These are phyloP conservation scores for Colletotrichum sp. DNA, from an alignment of 2,329 filamentous ascomycete genomes.

Conservation along the genomic window DNA sequence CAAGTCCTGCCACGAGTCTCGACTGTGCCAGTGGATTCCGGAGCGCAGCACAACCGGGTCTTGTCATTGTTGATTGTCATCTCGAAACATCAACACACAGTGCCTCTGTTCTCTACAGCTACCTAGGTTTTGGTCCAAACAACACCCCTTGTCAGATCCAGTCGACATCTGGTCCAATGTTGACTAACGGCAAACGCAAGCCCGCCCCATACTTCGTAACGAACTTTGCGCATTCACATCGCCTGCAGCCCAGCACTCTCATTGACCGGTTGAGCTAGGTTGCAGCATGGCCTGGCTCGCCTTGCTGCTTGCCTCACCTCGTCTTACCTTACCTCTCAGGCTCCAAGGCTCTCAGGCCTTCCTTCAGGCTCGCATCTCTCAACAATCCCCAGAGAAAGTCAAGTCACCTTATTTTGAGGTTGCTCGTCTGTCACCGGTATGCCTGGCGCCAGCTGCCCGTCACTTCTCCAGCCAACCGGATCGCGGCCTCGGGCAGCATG, in stretches of 20 bases:
- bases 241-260: constrained; percentile 6
- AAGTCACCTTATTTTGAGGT: neutral
- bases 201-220: constrained; percentile 15
- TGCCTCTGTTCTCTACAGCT: neutral
- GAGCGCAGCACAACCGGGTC: neutral
- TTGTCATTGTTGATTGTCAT: neutral
- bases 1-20: neutral
- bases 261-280: neutral
- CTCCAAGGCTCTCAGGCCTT: neutral
- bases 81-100: neutral
- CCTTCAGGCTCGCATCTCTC: neutral
- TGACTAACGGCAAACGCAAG: constrained; percentile 20
- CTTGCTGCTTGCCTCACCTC: neutral
- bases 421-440: neutral
- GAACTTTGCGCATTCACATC: constrained; percentile 10
- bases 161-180: constrained; percentile 14
- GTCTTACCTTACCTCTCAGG: neutral
- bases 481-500: neutral
- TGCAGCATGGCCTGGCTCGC: neutral
- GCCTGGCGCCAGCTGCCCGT: constrained; percentile 8
- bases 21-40: neutral
- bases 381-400: neutral
- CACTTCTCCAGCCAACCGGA: constrained; percentile 8
- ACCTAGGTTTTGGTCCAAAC: constrained; percentile 1
- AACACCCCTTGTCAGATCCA: neutral